A percentile compares a stretch with the other conserved stretches of the same genome.
Evolutionary conservation across 2,329 filamentous ascomycete genomes (phyloP).

Genomic region (Pleomassaria siparia): DNA sequence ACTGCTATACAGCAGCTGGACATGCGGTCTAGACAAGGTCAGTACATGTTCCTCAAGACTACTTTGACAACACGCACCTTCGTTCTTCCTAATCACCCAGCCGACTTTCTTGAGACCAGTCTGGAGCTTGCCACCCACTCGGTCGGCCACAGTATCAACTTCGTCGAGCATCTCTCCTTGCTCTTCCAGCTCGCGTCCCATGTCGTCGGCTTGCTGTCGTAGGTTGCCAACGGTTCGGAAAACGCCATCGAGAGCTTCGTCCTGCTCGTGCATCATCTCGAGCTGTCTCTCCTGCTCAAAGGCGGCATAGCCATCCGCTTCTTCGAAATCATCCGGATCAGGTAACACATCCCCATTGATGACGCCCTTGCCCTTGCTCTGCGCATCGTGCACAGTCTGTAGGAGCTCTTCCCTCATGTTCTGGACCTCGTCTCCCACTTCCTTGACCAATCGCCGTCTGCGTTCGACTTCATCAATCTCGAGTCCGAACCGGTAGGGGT

Average conservation of each 20-base stretch:
- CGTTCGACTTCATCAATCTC: conserved; percentile 79
- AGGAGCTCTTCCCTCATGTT: conserved; percentile 83
- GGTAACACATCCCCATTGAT: conserved; percentile 55
- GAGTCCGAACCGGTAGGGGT: conserved; percentile 85
- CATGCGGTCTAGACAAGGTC: conserved; percentile 55
- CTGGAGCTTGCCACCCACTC: conserved; percentile 82
- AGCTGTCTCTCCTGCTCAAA: conserved; percentile 91
- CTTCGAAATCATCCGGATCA: conserved; percentile 61
- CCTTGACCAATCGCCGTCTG: conserved; percentile 78
- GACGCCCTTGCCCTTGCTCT: conserved; percentile 41
- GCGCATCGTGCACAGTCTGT: conserved; percentile 54
- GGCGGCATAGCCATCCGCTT: conserved; percentile 67
- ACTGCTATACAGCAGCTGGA: conserved; percentile 91
- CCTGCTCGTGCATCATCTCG: conserved; percentile 92
- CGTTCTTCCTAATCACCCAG: conserved; percentile 83
- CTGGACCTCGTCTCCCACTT: conserved; percentile 85
- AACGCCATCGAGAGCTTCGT: conserved; percentile 87
- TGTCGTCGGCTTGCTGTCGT: conserved; percentile 86
- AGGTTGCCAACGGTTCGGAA: conserved; percentile 92
- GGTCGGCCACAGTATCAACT: conserved; percentile 80
- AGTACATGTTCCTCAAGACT: conserved; percentile 7
- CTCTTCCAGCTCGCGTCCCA: conserved; percentile 95
- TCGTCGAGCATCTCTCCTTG: conserved; percentile 86
- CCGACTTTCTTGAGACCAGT: conserved; percentile 84
- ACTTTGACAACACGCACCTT: conserved; percentile 62